phyloP scores from a whole-genome alignment of 148 eudicot species.

The Arctostaphylos glauca region DNA sequence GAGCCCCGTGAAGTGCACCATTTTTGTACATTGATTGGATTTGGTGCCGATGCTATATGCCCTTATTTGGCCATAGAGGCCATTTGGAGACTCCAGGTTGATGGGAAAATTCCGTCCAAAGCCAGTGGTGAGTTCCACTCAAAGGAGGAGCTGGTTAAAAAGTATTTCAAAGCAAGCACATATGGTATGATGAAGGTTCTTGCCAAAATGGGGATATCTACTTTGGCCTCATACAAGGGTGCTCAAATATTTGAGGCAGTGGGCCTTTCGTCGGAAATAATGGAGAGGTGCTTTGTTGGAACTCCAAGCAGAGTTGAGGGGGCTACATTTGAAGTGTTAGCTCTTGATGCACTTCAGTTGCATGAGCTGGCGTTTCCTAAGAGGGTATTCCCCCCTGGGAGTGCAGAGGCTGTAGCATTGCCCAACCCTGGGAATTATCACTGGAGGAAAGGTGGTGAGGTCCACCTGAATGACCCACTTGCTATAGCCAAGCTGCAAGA shows the following conservation, averaged over 20 bases:
- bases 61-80: slow-evolving; percentile 94
- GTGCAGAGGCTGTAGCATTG: slow-evolving; percentile 88
- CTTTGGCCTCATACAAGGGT: slow-evolving; percentile 97
- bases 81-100: slow-evolving; percentile 91
- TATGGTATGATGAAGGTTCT: slow-evolving; percentile 99
- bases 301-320: slow-evolving; percentile 98
- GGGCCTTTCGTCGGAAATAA: slow-evolving; percentile 91
- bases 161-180: slow-evolving; percentile 82
- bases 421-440: slow-evolving; percentile 98
- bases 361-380: slow-evolving; percentile 90
- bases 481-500: slow-evolving; percentile 96
- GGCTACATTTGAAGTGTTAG: slow-evolving; percentile 89
- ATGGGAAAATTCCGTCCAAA: slow-evolving; percentile 91
- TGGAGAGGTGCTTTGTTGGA: slow-evolving; percentile 83
- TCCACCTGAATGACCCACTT: slow-evolving; percentile 91
- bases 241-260: slow-evolving; percentile 99
- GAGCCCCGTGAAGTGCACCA: slow-evolving; percentile 99
- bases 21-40: slow-evolving; percentile 94
- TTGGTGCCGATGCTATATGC: slow-evolving; percentile 97
- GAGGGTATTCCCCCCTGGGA: slow-evolving; percentile 64
- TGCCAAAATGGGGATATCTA: slow-evolving; percentile 99
- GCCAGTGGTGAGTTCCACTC: slow-evolving; percentile 73
- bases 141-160: slow-evolving; percentile 76
- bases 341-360: slow-evolving; percentile 64
- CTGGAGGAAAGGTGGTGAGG: slow-evolving; percentile 96